These are phyloP conservation scores for Albophoma yamanashiensis DNA, from an alignment of 2,329 filamentous ascomycete genomes.

Conservation along the genomic window DNA sequence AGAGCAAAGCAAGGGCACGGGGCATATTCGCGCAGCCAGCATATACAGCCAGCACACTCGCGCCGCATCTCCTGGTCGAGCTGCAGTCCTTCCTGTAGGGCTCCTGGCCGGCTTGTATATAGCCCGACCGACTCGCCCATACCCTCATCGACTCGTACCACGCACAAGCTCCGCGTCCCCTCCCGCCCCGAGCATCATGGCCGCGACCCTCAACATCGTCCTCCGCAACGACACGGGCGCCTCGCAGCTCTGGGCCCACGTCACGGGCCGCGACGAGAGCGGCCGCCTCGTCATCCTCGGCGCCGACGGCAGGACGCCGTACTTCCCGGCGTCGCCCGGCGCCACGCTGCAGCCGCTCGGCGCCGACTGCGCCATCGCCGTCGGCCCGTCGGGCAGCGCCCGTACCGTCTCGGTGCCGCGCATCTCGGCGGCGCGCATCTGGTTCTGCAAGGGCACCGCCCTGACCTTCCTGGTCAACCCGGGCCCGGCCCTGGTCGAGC, in stretches of 20 bases:
- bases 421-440: constrained; percentile 60
- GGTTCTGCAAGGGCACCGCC: constrained; percentile 51
- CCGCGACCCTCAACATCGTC: constrained; percentile 40
- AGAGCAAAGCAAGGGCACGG: background rate
- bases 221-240: constrained; percentile 57
- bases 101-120: no score
- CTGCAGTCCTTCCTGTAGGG: no score
- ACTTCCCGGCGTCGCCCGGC: constrained; percentile 51
- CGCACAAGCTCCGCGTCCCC: background rate
- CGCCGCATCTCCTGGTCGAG: background rate
- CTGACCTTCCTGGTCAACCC: constrained; percentile 63
- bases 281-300: constrained; percentile 50
- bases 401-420: constrained; percentile 56
- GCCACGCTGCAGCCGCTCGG: constrained; percentile 37
- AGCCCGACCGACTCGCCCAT: no score
- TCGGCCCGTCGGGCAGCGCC: constrained; percentile 50
- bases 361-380: constrained; percentile 49
- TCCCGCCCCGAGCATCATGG: constrained; percentile 2
- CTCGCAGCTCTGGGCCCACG: constrained; percentile 49
- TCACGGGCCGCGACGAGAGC: constrained; percentile 54
- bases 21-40: background rate
- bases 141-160: no score
- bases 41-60: no score
- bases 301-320: constrained; percentile 54
- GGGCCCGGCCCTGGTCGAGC: constrained; percentile 63